Conservation (phyloP, 1,284 basidiomycete species). For the Ustilago xerochloae region DNA sequence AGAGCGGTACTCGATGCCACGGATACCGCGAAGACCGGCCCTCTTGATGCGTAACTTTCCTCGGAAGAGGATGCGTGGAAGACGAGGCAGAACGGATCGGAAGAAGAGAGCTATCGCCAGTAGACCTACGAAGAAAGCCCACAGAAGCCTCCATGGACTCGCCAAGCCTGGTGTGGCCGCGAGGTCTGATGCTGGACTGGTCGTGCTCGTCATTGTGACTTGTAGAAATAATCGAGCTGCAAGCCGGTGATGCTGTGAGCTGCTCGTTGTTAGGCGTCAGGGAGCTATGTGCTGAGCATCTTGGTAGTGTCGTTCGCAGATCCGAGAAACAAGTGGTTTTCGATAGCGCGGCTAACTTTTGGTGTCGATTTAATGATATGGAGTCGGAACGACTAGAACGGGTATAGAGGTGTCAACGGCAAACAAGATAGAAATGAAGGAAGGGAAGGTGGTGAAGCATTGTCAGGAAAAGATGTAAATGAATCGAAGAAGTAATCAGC, state of each 20-base stretch:
- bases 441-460: neutral
- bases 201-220: neutral
- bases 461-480: neutral
- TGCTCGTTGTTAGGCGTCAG: neutral
- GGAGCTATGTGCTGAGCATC: neutral
- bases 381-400: neutral
- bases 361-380: no score
- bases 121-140: slow-evolving; percentile 30
- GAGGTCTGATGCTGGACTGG: neutral
- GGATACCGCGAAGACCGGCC: slow-evolving; percentile 54
- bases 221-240: no score
- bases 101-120: slow-evolving; percentile 53
- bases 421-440: neutral
- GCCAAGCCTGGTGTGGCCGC: neutral
- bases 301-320: neutral
- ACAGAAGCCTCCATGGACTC: slow-evolving; percentile 15
- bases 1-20: slow-evolving; percentile 58
- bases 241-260: neutral
- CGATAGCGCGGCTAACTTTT: no score
- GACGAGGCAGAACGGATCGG: slow-evolving; percentile 53
- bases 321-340: neutral
- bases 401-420: neutral
- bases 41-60: slow-evolving; percentile 52
- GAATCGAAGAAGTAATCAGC: no score
- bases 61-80: slow-evolving; percentile 55